Percentiles rank a stretch among this genome's conserved stretches.
These are phyloP conservation scores for Populus simonii DNA, from an alignment of 345 rosid genomes.

Conservation along the genomic window DNA sequence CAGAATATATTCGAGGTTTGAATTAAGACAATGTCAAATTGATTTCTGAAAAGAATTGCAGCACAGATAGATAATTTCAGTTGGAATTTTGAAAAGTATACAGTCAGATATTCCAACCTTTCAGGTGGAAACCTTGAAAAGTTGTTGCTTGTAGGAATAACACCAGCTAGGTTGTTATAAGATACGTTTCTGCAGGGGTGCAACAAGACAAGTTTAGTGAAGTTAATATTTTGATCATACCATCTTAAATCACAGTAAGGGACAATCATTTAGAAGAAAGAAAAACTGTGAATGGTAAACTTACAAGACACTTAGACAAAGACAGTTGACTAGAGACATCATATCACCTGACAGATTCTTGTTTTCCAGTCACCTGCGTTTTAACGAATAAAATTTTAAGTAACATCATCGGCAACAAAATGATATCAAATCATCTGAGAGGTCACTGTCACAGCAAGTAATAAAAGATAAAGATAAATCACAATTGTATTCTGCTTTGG, in stretches of 20 bases:
- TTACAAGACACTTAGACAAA: constrained; percentile 63
- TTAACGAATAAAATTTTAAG: constrained; percentile 7
- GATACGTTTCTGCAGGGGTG: constrained; percentile 68
- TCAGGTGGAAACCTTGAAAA: constrained; percentile 70
- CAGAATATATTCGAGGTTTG: not conserved
- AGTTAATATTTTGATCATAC: not conserved
- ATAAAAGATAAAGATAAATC: too few relatives aligned
- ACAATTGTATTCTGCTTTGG: too few relatives aligned
- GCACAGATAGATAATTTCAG: not conserved
- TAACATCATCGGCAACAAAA: not conserved
- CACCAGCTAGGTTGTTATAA: constrained; percentile 70
- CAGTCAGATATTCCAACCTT: constrained; percentile 41
- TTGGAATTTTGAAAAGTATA: not conserved
- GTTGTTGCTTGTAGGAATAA: constrained; percentile 71
- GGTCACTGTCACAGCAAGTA: too few relatives aligned
- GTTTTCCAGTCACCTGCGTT: constrained; percentile 68
- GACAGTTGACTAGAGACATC: constrained; percentile 59
- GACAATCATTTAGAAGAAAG: not conserved
- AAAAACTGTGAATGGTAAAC: constrained; percentile 19
- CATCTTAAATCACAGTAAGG: not conserved
- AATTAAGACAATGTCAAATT: not conserved
- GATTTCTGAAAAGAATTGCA: not conserved
- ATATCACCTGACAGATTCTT: constrained; percentile 87
- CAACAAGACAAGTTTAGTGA: not conserved
- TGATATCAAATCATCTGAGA: not conserved